Evolutionary conservation across 192 early-diverging fungal species (phyloP).

Genomic region (Linnemannia elongata): DNA sequence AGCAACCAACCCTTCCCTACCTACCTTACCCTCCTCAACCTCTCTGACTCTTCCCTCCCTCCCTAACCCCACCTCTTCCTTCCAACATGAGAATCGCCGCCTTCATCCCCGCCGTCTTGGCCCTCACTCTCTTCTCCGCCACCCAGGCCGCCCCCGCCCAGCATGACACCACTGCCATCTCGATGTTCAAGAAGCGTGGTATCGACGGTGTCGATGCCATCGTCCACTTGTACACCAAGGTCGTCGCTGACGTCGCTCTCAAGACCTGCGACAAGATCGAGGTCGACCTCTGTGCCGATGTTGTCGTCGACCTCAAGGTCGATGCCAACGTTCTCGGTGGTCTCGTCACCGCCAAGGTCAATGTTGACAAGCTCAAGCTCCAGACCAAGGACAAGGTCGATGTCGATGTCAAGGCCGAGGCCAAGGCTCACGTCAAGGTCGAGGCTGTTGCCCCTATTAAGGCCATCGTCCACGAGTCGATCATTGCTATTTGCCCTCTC

Average conservation of each 20-base stretch:
- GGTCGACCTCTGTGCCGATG: slow-evolving; percentile 39
- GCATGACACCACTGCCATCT: neutral
- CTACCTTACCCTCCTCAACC: slow-evolving; percentile 17
- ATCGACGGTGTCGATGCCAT: slow-evolving; percentile 16
- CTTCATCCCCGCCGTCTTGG: slow-evolving; percentile 54
- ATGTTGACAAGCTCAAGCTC: slow-evolving; percentile 28
- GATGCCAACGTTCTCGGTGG: slow-evolving; percentile 36
- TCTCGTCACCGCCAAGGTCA: slow-evolving; percentile 22
- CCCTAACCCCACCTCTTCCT: neutral
- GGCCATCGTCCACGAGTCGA: slow-evolving; percentile 6
- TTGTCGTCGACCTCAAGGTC: slow-evolving; percentile 18
- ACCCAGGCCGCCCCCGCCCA: slow-evolving; percentile 25
- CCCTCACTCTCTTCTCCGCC: slow-evolving; percentile 47
- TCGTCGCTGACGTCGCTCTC: slow-evolving; percentile 11
- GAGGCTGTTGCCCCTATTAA: neutral
- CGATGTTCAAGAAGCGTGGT: slow-evolving; percentile 24
- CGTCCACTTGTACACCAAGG: slow-evolving; percentile 22
- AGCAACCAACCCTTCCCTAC: slow-evolving; percentile 20
- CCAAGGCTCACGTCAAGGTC: neutral
- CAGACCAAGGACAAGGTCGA: slow-evolving; percentile 22
- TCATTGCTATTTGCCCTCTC: slow-evolving; percentile 23
- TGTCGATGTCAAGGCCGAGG: slow-evolving; percentile 6
- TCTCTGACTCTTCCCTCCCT: slow-evolving; percentile 13
- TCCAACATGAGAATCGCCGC: slow-evolving; percentile 38
- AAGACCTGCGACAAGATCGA: slow-evolving; percentile 17